Percentiles rank a stretch among this genome's conserved stretches.
Evolutionary conservation across 2,329 filamentous ascomycete genomes (phyloP).

Genomic region (Fusarium pseudoanthophilum): DNA sequence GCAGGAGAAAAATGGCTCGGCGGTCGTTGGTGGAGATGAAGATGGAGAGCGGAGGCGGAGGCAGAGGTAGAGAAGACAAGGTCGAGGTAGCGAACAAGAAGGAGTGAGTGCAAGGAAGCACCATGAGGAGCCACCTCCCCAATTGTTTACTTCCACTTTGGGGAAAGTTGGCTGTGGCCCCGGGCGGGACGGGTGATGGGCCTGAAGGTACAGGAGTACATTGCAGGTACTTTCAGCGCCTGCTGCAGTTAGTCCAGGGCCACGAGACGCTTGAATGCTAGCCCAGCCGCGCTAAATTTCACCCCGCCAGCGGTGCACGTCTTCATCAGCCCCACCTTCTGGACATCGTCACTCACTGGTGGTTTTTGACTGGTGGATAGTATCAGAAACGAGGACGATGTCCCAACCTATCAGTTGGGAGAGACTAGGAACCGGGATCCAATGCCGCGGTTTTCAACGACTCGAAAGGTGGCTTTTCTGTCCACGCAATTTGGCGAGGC

Average conservation of each 20-base stretch:
- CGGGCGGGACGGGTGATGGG: conserved; percentile 36
- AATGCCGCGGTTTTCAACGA: conserved; percentile 20
- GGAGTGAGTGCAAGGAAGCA: conserved; percentile 19
- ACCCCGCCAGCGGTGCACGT: conserved; percentile 13
- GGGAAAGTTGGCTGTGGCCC: conserved; percentile 31
- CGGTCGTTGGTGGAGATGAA: conserved; percentile 30
- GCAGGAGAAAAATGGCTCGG: conserved; percentile 29
- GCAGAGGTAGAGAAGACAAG: conserved; percentile 12
- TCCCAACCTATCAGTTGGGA: conserved; percentile 33
- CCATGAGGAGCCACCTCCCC: conserved; percentile 3
- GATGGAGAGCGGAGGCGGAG: conserved; percentile 28
- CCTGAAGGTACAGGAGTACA: conserved; percentile 22
- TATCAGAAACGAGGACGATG: background rate
- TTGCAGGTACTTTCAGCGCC: conserved; percentile 26
- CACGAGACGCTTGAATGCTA: conserved; percentile 21
- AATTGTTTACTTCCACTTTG: conserved; percentile 44
- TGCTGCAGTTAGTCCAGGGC: conserved; percentile 14
- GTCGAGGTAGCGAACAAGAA: conserved; percentile 23
- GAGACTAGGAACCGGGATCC: conserved; percentile 29
- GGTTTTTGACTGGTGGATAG: conserved; percentile 32
- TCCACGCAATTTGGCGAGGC: background rate
- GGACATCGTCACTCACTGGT: conserved; percentile 30
- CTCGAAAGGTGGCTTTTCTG: conserved; percentile 14
- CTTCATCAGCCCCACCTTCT: background rate
- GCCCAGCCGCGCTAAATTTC: conserved; percentile 10